Base-by-base conservation (phyloP, 1,139 yeast species). In the Casaregolazyma suthepensis region DNA sequence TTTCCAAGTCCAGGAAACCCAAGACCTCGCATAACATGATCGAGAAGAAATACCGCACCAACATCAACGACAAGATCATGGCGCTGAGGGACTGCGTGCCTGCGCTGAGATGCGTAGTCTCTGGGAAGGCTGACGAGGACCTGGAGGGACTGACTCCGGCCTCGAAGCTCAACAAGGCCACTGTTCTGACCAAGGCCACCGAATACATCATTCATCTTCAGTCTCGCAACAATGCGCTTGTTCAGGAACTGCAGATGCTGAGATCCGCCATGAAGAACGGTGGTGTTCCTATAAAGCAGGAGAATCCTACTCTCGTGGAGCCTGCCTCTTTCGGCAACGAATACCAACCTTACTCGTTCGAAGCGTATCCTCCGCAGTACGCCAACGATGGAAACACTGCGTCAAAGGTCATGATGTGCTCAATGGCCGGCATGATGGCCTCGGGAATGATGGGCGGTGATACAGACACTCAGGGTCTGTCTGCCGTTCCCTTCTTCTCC, bases 61-160 rank as follows among this genome's bases (percentile, higher is more conserved):
- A 84, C 63, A 84, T 86, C 63, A 86, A 86, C 66, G 81, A 85
- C 56, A 85, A 85, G 70, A 85, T 86, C 50, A 66, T 82, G 53
- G 84, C 83, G 54, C 77, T 86, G 48, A 73, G 91, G 59, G 89
- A 86, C 61, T 87, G 87, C 44, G 93, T 86, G 23, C 94, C 94
- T 1, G 73, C 83, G 5, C 67, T 79, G 45, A 71, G 81, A 40
- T 62, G 67, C 48, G 63, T 60, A 12, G 60, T 63, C 17, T 54
- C 61, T 42, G 66, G 66, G 38, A 61, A 61, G 37, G 75, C 73
- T 7, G 70, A 70, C 22, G 74, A 69, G 45, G 75, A 84, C 58
- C 73, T 90, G 58, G 96, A 89, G 63, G 96, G 96, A 1, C 76
- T 90, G 55, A 78, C 84, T n/a, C 96, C 96, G 0, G 96, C 96